Evolutionary conservation across 257 asterid species (phyloP), one percentile per base, ranked within the genome.

Genomic region (Nicotiana otophora): DNA sequence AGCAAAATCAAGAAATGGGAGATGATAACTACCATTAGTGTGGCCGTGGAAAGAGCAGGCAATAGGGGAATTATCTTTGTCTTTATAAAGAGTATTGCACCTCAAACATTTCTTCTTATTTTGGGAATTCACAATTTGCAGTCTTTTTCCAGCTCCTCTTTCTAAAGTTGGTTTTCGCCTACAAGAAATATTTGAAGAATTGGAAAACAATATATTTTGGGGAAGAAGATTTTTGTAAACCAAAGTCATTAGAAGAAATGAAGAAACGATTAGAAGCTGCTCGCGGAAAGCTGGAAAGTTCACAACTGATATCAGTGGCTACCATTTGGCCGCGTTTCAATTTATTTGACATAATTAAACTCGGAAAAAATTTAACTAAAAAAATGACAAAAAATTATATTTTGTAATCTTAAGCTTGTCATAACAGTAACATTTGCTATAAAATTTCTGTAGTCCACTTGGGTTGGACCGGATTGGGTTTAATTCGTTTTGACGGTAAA

Each of bases 51-150:
- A 66, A 66, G 51, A 33, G 51, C 75, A 66, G 7, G 75, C 51
- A 31, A 7, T 66, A 0, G 75, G 75, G 51, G 51, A 68, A 2
- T 68, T 68, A 34, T 68, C 17, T 68, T 10, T 10, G 10, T 68
- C 30, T 68, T 36, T 81, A 77, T 89, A 92, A 84, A 87, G 66
- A 20, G 82, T 87, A 82, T 86, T 88, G 87, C 93, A 91, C 80
- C 95, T 89, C 51, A 92, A 89, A 79, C 97, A 93, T 69, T 80
- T 89, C 89, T 87, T 92, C 81, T 34, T 68, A 36, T 67, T 33
- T 67, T 84, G 91, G 20, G 90, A 86, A 81, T 84, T 79, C 12
- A 61, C 39, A 61, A 88, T 83, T 84, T 66, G 87, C 81, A 86
- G 46, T 81, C 74, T 88, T 48, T 20, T 82, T 68, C 86, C 78